These are phyloP conservation scores for Eimeria mitis DNA, from an alignment of 169 alveolate genomes.

Conservation along the genomic window DNA sequence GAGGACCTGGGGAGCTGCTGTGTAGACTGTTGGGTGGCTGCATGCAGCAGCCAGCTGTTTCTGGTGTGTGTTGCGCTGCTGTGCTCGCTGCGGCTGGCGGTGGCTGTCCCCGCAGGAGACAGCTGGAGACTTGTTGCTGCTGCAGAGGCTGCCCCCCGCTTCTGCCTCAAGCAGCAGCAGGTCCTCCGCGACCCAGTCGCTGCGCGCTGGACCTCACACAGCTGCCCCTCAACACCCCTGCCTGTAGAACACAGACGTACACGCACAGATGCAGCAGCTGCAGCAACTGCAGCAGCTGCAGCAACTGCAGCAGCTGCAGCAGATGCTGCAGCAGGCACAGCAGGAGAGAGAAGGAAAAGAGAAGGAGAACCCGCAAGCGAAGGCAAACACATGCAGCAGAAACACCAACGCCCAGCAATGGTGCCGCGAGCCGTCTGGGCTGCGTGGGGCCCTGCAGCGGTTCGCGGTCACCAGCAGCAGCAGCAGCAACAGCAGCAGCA, in stretches of 20 bases:
- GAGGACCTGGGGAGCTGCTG: constrained; percentile 15
- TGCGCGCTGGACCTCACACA: constrained; percentile 46
- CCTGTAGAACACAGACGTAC: not conserved
- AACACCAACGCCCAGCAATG: constrained; percentile 21
- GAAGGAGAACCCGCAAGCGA: not conserved
- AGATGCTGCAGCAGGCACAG: not conserved
- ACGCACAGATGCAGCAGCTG: not conserved
- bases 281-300: not conserved
- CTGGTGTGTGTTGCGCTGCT: constrained; percentile 27
- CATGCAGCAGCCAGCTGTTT: constrained; percentile 41
- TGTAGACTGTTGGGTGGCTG: constrained; percentile 5
- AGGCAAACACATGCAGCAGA: not conserved
- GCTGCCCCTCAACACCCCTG: not conserved
- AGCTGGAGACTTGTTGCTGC: constrained; percentile 58
- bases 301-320: no score
- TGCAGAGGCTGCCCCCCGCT: constrained; percentile 52
- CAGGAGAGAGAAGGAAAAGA: not conserved
- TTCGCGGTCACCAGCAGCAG: not conserved
- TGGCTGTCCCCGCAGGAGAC: constrained; percentile 47
- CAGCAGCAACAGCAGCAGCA: not conserved
- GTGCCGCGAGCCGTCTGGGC: constrained; percentile 66
- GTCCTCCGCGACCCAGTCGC: constrained; percentile 39
- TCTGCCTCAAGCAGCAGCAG: constrained; percentile 32
- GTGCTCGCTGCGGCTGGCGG: constrained; percentile 30
- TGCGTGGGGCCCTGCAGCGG: constrained; percentile 41